Base-by-base conservation (phyloP, 441 rosid genomes). In the Gossypium davidsonii region DNA sequence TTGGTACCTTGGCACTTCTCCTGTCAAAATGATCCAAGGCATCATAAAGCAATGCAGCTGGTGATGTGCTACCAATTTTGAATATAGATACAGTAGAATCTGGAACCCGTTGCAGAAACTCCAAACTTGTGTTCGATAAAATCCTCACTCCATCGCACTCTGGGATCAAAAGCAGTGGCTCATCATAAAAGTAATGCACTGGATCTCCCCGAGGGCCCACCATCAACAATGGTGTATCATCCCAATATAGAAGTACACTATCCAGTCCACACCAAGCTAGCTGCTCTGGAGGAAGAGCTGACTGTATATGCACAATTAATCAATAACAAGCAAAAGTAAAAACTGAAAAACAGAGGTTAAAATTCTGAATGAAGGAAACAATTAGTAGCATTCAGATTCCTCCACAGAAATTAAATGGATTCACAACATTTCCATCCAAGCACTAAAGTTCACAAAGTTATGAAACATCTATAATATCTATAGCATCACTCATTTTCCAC, bases 261-360 rank as follows among this genome's bases (percentile, higher is more conserved):
- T 96, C 99, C 91, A 91, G 83, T 79, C 96, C 99, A 83, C 99
- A 93, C 97, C 99, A 96, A 34, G 94, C 97, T 83, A 96, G 81
- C 83, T 96, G 99, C 84, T 86, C 89, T 0, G 99, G 99, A 76
- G 99, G 97, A 79, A 96, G 96, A 7, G 93, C 89, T 74, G 98
- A 88, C 98, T 95, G 87, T 74, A 77, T 52, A 68, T 23, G 56
- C 34, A 61, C 31, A 66, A 73, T 10, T 20, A 53, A 73, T 8
- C 3, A 20, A 25, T 21, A 65, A n/a, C 57, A 23, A 8, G 11
- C n/a, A 10, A 7, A 17, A 34, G 10, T 26, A 34, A 70, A 71
- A 55, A 25, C 55, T 42, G 6, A 23, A 3, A 6, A 37, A 20
- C 3, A 18, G 49, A 37, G 49, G 42, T 37, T 21, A 44, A n/a